Evolutionary conservation across 768 basidiomycete genomes (phyloP).

Genomic region (Coprinellus micaceus): DNA sequence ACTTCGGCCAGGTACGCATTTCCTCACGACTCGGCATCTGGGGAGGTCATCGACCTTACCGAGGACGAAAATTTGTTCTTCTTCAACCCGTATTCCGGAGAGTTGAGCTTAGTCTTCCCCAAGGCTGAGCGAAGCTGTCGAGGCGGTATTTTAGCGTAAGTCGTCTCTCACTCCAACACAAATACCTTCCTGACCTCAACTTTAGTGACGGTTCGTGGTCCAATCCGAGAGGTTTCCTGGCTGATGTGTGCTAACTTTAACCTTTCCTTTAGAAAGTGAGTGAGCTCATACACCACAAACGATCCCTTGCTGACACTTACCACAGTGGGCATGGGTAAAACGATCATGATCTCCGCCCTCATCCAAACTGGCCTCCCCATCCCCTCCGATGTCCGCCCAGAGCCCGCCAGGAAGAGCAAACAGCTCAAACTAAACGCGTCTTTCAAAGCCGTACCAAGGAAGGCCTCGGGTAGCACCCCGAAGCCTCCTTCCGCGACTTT

Average conservation of each 20-base stretch:
- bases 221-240: conserved; percentile 5
- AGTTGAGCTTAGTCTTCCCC: conserved; percentile 82
- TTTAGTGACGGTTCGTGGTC: conserved; percentile 37
- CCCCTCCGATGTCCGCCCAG: conserved; percentile 33
- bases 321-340: conserved; percentile 94
- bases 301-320: conserved; percentile 5
- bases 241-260: neutral
- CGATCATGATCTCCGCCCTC: conserved; percentile 88
- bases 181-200: conserved; percentile 6
- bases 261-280: conserved; percentile 45
- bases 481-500: conserved; percentile 63
- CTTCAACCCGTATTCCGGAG: conserved; percentile 89
- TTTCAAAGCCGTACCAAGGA: conserved; percentile 48
- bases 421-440: conserved; percentile 62
- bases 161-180: neutral
- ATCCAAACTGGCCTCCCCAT: conserved; percentile 72
- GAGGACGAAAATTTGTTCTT: conserved; percentile 78
- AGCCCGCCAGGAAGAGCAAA: conserved; percentile 37
- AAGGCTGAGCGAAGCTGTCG: conserved; percentile 69
- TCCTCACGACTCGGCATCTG: conserved; percentile 48
- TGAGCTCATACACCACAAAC: too few species aligned
- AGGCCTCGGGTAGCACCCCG: conserved; percentile 23
- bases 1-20: conserved; percentile 60
- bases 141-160: conserved; percentile 91
- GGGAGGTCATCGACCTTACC: conserved; percentile 71